phyloP scores from a whole-genome alignment of 2,329 filamentous ascomycete species.

The Sporothrix pseudoabietina region DNA sequence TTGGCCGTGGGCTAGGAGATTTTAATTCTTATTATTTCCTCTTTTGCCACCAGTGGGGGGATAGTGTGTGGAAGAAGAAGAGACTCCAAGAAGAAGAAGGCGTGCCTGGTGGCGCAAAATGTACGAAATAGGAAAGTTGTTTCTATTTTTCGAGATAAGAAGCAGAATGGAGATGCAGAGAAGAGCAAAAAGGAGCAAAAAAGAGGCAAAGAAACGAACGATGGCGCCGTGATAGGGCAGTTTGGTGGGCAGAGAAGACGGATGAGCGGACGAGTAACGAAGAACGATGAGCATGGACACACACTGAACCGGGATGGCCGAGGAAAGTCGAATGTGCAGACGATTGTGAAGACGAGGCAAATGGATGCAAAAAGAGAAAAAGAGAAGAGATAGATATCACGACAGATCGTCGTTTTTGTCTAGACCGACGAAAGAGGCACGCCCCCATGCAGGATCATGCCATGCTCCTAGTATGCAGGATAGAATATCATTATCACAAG shows the following conservation, averaged over 20 bases:
- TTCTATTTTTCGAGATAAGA: conserved; percentile 12
- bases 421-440: not conserved
- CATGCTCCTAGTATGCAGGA: not conserved
- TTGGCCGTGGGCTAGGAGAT: not conserved
- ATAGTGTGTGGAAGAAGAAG: not conserved
- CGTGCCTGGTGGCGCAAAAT: conserved; percentile 1
- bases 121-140: conserved; percentile 8
- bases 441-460: not conserved
- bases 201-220: not conserved
- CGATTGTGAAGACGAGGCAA: not conserved
- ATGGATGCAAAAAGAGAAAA: not conserved
- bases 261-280: not conserved
- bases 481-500: not conserved
- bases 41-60: not conserved
- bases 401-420: conserved; percentile 3
- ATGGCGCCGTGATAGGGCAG: conserved; percentile 1
- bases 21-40: not conserved
- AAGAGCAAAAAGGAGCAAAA: not conserved
- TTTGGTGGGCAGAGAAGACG: conserved; percentile 3
- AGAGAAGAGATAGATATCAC: not conserved
- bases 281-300: conserved; percentile 2
- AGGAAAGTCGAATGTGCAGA: not conserved
- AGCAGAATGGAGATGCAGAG: not conserved
- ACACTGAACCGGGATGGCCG: conserved; percentile 6
- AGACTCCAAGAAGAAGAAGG: not conserved